Conservation (phyloP, 805 yeast genomes). For the Lipomyces mesembrius region DNA sequence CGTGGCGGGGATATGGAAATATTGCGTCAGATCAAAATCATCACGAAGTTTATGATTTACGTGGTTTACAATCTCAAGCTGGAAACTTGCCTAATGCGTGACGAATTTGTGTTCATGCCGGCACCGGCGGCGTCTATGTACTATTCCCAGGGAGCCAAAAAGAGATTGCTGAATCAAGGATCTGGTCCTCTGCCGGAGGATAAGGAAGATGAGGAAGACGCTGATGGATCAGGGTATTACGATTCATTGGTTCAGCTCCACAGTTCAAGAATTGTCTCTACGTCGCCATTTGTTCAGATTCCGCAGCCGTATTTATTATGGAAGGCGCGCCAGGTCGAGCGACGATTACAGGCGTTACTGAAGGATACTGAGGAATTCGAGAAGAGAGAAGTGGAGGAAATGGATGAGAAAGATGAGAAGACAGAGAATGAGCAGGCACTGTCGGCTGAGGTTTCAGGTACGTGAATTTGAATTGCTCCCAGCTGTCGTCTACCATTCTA, state of each 20-base stretch:
- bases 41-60: conserved; percentile 78
- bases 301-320: conserved; percentile 67
- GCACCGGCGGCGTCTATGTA: conserved; percentile 19
- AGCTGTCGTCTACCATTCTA: not conserved
- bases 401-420: not conserved
- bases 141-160: not conserved
- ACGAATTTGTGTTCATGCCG: conserved; percentile 60
- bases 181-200: not conserved
- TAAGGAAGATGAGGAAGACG: conserved; percentile 11
- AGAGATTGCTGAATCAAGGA: not conserved
- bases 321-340: conserved; percentile 60
- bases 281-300: conserved; percentile 83
- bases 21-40: conserved; percentile 71
- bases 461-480: not conserved
- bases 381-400: conserved; percentile 5
- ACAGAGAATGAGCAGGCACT: conserved; percentile 7
- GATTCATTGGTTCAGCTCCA: conserved; percentile 48
- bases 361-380: conserved; percentile 33
- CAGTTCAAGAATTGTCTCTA: conserved; percentile 63
- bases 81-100: conserved; percentile 75
- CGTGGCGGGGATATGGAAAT: conserved; percentile 73
- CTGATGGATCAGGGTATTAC: conserved; percentile 35
- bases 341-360: conserved; percentile 41
- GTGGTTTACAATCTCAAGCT: conserved; percentile 77
- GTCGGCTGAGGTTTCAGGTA: conserved; percentile 7